A percentile compares a stretch with the other conserved stretches of the same genome.
Conservation (phyloP, 495 filamentous ascomycete species). For the Xylaria palmicola region DNA sequence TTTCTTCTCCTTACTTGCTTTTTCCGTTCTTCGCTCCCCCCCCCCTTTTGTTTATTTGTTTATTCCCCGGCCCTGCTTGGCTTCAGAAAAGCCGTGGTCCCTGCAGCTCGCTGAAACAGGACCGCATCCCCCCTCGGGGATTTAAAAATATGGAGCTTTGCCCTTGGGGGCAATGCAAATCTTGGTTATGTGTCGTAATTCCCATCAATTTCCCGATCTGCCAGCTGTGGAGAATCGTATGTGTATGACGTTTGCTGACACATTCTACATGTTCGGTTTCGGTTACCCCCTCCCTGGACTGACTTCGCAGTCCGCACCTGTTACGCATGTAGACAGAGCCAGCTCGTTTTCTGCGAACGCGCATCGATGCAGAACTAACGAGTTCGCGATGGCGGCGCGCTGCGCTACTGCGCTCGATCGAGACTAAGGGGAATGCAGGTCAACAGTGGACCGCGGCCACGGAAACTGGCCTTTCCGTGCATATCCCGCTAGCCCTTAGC, state of each 20-base stretch:
- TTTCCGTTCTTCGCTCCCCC: too few relatives aligned
- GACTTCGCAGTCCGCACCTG: too few relatives aligned
- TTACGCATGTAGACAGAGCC: too few relatives aligned
- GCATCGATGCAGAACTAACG: neutral
- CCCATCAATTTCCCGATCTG: neutral
- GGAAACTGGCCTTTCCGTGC: neutral
- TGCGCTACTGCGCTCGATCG: neutral
- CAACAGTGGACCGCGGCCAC: neutral
- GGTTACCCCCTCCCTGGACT: too few relatives aligned
- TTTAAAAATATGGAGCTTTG: slow-evolving; percentile 1
- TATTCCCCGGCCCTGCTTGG: too few relatives aligned
- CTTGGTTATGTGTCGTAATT: neutral
- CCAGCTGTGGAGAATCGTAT: neutral
- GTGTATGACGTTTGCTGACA: neutral
- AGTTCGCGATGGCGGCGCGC: neutral
- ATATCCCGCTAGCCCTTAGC: too few relatives aligned
- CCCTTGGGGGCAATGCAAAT: slow-evolving; percentile 10
- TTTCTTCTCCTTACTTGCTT: too few relatives aligned
- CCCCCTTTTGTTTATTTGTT: too few relatives aligned
- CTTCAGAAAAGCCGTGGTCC: neutral
- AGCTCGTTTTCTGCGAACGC: too few relatives aligned
- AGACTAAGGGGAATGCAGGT: neutral
- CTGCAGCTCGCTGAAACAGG: neutral
- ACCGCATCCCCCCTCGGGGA: neutral
- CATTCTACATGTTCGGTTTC: neutral